Evolutionary conservation across 23 red algal genomes (phyloP), one percentile per base, ranked within the genome.

Genomic region (Gracilariopsis chorda): DNA sequence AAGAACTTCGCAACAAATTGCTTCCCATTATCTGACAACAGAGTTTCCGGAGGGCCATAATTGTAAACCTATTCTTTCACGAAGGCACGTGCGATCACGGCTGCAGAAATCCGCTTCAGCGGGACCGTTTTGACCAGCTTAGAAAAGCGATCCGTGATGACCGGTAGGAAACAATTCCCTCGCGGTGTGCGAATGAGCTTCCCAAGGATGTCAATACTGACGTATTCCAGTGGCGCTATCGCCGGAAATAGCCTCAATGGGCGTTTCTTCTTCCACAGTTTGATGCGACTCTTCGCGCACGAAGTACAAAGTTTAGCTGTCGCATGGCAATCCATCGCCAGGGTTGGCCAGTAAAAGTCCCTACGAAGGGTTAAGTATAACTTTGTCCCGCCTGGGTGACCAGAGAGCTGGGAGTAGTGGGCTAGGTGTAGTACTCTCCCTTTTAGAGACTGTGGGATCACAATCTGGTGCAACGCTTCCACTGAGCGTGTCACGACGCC

Each of bases 21-120:
- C 46, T 48, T 43, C 4, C 84, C 83, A 28, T 87, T 87, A 27
- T 87, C 63, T 7, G 83, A 51, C 1, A 87, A 27, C 23, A 87
- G 4, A 35, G 2, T 45, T 2, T 48, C 40, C 32, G 61, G 59
- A 2, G 40, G 40, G 42, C 83, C 83, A 48, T 87, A 37, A 4
- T 7, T 3, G 40, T 44, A 87, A 2, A 87, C 42, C 83, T 62
- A 51, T 8, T 51, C 1, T 6, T 76, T 19, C 2, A 77, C 42
- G 28, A 59, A 73, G 12, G 40, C 45, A 37, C 52, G 64, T 14
- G 83, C 83, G 7, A 68, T 13, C 30, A 2, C 64, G 7, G 45
- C 21, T 1, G 83, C 83, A 12, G 62, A 53, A 29, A 74, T 60
- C 24, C 44, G 32, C 46, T 48, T 71, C 10, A 88, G 62, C 45